These are phyloP conservation scores for Fusarium sp. DNA, from an alignment of 2,329 filamentous ascomycete genomes.

Conservation along the genomic window DNA sequence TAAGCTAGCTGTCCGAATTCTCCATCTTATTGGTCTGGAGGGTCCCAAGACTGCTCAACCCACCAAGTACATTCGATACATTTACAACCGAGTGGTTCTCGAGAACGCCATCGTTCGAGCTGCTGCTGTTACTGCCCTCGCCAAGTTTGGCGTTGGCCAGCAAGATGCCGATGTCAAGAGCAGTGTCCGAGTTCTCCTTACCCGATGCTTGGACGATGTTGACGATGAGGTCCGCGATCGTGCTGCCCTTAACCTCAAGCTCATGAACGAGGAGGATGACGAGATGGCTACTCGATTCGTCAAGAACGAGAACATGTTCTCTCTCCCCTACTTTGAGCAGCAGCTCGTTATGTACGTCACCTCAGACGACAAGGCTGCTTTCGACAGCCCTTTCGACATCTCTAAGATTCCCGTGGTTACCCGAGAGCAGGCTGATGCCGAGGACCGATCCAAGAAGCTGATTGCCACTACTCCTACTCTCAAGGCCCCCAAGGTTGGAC, in stretches of 20 bases:
- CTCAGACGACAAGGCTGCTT: slow-evolving; percentile 87
- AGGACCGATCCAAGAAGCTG: slow-evolving; percentile 97
- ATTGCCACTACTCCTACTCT: slow-evolving; percentile 91
- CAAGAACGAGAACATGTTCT: slow-evolving; percentile 97
- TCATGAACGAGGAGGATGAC: slow-evolving; percentile 94
- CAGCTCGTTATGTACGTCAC: slow-evolving; percentile 98
- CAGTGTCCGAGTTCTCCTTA: slow-evolving; percentile 91
- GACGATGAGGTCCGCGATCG: slow-evolving; percentile 98
- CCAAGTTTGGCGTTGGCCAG: slow-evolving; percentile 97
- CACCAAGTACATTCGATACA: slow-evolving; percentile 99
- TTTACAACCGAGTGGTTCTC: slow-evolving; percentile 97
- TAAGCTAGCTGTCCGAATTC: slow-evolving; percentile 93
- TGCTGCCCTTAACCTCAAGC: slow-evolving; percentile 88
- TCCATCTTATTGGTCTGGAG: slow-evolving; percentile 93
- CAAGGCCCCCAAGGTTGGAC: slow-evolving; percentile 87
- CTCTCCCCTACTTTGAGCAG: slow-evolving; percentile 93
- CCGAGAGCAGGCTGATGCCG: slow-evolving; percentile 93
- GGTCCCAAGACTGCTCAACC: slow-evolving; percentile 95
- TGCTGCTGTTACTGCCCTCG: slow-evolving; percentile 92
- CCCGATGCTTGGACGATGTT: slow-evolving; percentile 92
- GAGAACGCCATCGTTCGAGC: slow-evolving; percentile 97
- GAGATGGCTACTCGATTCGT: slow-evolving; percentile 88
- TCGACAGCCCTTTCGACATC: slow-evolving; percentile 89
- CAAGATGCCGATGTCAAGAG: slow-evolving; percentile 97
- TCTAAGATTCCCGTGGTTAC: slow-evolving; percentile 92